Conservation (phyloP, 2,329 filamentous ascomycete species). For the Fusarium sp. region DNA sequence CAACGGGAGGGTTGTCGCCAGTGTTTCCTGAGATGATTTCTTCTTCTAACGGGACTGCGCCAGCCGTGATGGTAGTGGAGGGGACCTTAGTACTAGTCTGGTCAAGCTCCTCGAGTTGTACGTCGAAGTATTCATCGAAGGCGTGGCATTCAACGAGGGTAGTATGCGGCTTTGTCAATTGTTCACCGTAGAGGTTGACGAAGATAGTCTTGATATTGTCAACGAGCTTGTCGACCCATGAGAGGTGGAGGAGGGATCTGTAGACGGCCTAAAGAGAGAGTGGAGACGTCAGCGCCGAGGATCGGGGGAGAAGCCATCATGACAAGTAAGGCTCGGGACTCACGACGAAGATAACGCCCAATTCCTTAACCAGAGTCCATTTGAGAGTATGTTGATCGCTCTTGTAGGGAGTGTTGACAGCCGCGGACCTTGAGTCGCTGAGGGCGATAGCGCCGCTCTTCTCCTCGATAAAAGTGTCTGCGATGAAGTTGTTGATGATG, state of each 20-base stretch:
- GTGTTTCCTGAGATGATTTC: slow-evolving; percentile 47
- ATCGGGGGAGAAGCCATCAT: slow-evolving; percentile 33
- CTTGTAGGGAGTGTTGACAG: slow-evolving; percentile 79
- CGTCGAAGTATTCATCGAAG: slow-evolving; percentile 95
- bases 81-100: slow-evolving; percentile 57
- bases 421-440: slow-evolving; percentile 67
- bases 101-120: slow-evolving; percentile 86
- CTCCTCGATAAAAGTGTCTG: slow-evolving; percentile 97
- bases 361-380: slow-evolving; percentile 92
- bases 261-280: slow-evolving; percentile 81
- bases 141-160: slow-evolving; percentile 80
- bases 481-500: slow-evolving; percentile 93
- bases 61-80: slow-evolving; percentile 39
- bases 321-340: slow-evolving; percentile 34
- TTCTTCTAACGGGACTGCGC: slow-evolving; percentile 47
- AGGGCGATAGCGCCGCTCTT: slow-evolving; percentile 72
- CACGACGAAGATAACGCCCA: slow-evolving; percentile 95
- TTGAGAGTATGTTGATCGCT: slow-evolving; percentile 95
- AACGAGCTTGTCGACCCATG: slow-evolving; percentile 96
- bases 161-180: slow-evolving; percentile 82
- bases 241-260: slow-evolving; percentile 91
- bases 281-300: slow-evolving; percentile 40
- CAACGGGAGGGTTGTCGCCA: slow-evolving; percentile 38
- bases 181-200: slow-evolving; percentile 86
- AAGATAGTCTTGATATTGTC: slow-evolving; percentile 96